phyloP scores from a whole-genome alignment of 345 rosid species.

The Camelina neglecta region DNA sequence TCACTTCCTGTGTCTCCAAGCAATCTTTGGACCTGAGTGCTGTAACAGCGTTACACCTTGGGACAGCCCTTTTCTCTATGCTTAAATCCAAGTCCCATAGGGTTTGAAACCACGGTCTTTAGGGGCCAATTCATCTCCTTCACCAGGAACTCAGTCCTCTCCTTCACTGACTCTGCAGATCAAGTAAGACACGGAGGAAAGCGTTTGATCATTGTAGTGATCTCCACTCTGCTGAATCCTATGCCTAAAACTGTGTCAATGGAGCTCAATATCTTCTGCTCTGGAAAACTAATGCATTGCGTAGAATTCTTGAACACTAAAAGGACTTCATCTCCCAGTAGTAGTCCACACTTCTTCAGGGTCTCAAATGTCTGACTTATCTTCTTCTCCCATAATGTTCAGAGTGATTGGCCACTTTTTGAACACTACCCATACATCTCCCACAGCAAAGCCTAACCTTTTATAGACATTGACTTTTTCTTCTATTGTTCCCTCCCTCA shows the following conservation, averaged over 20 bases:
- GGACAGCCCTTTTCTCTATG: constrained; percentile 43
- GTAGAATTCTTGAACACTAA: not conserved
- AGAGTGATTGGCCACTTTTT: constrained; percentile 21
- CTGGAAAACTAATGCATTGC: not conserved
- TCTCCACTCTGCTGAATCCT: constrained; percentile 37
- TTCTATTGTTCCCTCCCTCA: constrained; percentile 16
- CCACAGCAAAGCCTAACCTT: constrained; percentile 43
- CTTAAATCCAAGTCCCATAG: constrained; percentile 32
- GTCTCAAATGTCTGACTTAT: not conserved
- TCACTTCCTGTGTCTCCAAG: not conserved
- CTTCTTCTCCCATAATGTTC: not conserved
- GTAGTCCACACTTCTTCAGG: not conserved
- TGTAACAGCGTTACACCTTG: constrained; percentile 41
- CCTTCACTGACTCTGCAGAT: not conserved
- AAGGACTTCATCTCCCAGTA: not conserved
- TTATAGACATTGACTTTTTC: not conserved
- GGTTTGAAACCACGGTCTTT: not conserved
- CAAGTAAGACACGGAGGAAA: not conserved
- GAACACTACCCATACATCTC: constrained; percentile 30
- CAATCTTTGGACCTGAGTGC: constrained; percentile 32
- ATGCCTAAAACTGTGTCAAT: constrained; percentile 35
- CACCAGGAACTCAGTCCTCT: constrained; percentile 41
- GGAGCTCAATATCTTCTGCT: constrained; percentile 15
- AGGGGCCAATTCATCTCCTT: constrained; percentile 45
- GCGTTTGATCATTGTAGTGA: not conserved